Evolutionary conservation across 805 yeast species (phyloP), one percentile per base, ranked within the genome.

Genomic region (Candida nanaspora): DNA sequence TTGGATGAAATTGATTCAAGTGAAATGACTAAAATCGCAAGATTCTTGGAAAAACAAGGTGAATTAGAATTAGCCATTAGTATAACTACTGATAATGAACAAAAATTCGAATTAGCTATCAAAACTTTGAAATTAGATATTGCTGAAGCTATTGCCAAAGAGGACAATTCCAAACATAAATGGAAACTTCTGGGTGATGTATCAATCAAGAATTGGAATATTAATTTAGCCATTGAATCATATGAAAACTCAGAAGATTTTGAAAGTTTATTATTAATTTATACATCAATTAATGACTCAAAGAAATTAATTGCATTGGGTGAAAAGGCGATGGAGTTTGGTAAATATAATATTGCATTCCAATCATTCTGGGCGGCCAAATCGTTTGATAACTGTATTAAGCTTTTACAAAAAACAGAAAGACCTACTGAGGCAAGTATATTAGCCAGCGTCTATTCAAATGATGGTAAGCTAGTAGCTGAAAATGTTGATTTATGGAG

Each of bases 41-140:
- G 96, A 56, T 93, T 93, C 67, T 74, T 93, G 53, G 98, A 94
- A 66, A 86, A 89, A 48, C 95, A 88, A 65, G 97, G 94, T 19
- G 83, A 76, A 60, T 72, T 77, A 49, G 82, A 87, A 46, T 84
- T 87, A 55, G 96, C 98, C 2, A 70, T 83, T 42, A 72, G 83
- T 38, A 74, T 89, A 40, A 79, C 96, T 4, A 84, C 81, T 49
- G 98, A 93, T 61, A 66, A 75, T 39, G 98, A 91, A 58, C 96
- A 94, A 57, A 84, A 79, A 61, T 93, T 93, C 59, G 96, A 87
- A 55, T 77, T 93, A 44, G 91, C 97, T 9, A 66, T 93, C 37
- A 73, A 81, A 41, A 78, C 88, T n/a, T 75, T 77, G 41, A 74
- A 85, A 54, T 76, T 93, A 46, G 59, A 65, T 2, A 72, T 82